A percentile compares a stretch with the other conserved stretches of the same genome.
Conservation (phyloP, 164 flowering plant species). For the Vitis amurensis region DNA sequence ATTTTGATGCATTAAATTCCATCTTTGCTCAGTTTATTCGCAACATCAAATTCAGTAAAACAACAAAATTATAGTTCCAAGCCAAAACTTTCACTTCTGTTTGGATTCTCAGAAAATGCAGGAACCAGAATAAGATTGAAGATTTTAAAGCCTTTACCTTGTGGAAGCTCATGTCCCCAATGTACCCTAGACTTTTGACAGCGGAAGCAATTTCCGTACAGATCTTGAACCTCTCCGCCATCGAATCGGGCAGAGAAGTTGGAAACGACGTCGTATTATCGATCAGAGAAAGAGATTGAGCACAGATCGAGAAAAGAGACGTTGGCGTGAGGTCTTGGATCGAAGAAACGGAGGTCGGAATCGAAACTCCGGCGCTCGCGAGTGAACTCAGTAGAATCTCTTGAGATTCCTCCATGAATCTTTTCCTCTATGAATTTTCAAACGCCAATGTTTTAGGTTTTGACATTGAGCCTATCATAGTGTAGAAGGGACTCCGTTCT, state of each 20-base stretch:
- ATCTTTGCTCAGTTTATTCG: no score
- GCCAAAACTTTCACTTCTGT: background rate
- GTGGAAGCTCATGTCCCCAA: conserved; percentile 64
- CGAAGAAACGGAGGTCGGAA: conserved; percentile 47
- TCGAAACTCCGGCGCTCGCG: conserved; percentile 39
- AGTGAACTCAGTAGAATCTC: conserved; percentile 55
- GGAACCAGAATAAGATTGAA: background rate
- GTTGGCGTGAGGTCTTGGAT: conserved; percentile 42
- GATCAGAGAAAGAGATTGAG: conserved; percentile 52
- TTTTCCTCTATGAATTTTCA: background rate
- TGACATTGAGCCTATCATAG: no score
- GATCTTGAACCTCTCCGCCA: conserved; percentile 53
- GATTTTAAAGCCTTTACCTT: conserved; percentile 37
- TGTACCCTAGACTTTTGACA: conserved; percentile 49
- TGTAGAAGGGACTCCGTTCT: no score
- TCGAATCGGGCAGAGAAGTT: conserved; percentile 44
- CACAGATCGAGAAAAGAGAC: conserved; percentile 53
- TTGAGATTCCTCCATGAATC: conserved; percentile 58
- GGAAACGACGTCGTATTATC: conserved; percentile 36
- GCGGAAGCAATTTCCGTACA: conserved; percentile 59
- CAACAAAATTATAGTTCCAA: no score
- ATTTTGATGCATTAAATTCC: no score
- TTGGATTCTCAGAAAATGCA: background rate
- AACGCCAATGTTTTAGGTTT: no score
- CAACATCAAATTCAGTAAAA: no score